Base-by-base conservation (phyloP, 257 asterid genomes). In the Solanum rostratum region DNA sequence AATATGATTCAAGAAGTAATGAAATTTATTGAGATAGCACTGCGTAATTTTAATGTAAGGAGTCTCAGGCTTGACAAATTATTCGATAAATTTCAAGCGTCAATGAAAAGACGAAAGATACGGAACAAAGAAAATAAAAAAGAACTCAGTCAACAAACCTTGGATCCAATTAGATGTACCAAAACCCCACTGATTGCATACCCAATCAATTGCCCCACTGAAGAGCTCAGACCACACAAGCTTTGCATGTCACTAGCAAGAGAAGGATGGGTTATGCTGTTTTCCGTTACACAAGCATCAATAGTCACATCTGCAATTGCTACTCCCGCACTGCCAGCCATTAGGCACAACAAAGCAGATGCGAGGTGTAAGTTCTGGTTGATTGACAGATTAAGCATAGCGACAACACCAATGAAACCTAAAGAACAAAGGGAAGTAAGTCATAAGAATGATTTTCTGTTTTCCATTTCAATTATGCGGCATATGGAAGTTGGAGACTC, bases 171-270 rank as follows among this genome's bases (percentile, higher is more conserved):
- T 52, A 68, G 92, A 80, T 89, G 94, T 87, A 92, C 96, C 69
- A 93, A 89, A 80, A 92, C 87, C 1, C 96, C 95, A 84, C 97
- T 93, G 13, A 88, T 88, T 73, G 93, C 88, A 80, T 88, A 93
- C n/a, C 97, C 96, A 52, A 92, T 16, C 29, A 93, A 94, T 55
- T 95, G 93, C 60, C 96, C 96, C 33, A 85, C 89, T 0, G 94
- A 90, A 9, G 95, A 89, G 78, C 93, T 90, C 68, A 90, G 85
- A 80, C 94, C 93, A 62, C 92, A 87, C 27, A 93, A 93, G 84
- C 92, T 92, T 69, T 93, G 97, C 91, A 93, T 92, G 81, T 93
- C 97, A 60, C 94, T 89, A 7, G 97, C 95, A 86, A 93, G 71
- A 7, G 90, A 84, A 79, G 89, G 84, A 54, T 91, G 87, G 88